Conservation (phyloP, 257 asterid genomes). For the Lantana camara region DNA sequence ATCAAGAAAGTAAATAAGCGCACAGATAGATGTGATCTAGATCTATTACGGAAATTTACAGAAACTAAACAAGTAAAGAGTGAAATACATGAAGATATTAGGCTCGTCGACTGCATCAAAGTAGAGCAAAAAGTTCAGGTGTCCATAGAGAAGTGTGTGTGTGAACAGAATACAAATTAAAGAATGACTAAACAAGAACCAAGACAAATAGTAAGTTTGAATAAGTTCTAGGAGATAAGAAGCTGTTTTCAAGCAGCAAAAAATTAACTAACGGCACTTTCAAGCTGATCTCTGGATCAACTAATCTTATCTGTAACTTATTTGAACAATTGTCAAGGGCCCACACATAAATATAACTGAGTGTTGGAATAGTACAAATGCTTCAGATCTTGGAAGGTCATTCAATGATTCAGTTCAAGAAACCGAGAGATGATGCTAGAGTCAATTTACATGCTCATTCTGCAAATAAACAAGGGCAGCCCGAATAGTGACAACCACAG, state of each 20-base stretch:
- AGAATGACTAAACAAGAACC: no score
- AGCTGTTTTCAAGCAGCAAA: neutral
- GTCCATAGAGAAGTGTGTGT: neutral
- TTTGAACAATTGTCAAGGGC: no score
- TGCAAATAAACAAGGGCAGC: constrained; percentile 8
- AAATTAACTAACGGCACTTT: neutral
- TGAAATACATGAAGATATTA: constrained; percentile 17
- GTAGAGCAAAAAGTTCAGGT: constrained; percentile 19
- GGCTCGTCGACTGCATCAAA: constrained; percentile 6
- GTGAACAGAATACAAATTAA: no score
- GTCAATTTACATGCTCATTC: neutral
- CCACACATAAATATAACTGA: neutral
- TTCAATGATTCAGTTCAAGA: no score
- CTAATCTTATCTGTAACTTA: neutral
- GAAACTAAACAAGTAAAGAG: neutral
- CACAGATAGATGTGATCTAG: neutral
- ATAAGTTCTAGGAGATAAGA: constrained; percentile 1
- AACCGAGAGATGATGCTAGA: neutral
- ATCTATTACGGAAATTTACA: neutral
- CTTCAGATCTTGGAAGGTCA: no score
- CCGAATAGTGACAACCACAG: no score
- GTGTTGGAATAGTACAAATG: neutral
- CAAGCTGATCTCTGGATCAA: neutral
- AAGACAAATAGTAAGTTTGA: no score
- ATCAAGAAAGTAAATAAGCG: constrained; percentile 8